A percentile compares a stretch with the other conserved stretches of the same genome.
Evolutionary conservation across 2,329 filamentous ascomycete genomes (phyloP).

Genomic region (Ophiocordyceps camponoti-rufipedis): DNA sequence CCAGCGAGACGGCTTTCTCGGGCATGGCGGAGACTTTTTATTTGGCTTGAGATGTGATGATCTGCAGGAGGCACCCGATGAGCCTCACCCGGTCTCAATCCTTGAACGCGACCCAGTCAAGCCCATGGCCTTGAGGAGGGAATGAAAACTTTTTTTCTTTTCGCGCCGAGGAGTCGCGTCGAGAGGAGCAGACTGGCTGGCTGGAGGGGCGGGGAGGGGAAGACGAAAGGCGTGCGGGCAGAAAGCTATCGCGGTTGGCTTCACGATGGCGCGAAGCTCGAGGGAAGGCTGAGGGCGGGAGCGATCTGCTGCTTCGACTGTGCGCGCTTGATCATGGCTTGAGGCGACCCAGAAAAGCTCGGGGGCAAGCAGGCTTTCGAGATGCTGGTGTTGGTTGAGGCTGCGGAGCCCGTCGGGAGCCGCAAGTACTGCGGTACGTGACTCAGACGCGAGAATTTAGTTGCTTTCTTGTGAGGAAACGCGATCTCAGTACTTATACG

Average conservation of each 20-base stretch:
- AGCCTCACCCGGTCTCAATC: slow-evolving; percentile 13
- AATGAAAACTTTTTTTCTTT: no score
- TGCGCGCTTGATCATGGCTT: neutral
- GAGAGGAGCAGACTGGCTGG: neutral
- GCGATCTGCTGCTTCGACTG: neutral
- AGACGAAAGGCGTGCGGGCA: no score
- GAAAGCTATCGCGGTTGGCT: no score
- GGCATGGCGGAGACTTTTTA: slow-evolving; percentile 11
- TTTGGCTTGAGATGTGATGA: neutral
- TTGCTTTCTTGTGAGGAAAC: neutral
- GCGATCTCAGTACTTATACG: no score
- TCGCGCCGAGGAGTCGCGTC: neutral
- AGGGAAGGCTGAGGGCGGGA: no score
- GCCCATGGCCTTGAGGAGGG: slow-evolving; percentile 13
- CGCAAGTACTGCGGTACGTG: neutral
- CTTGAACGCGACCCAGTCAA: slow-evolving; percentile 11
- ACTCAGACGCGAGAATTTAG: neutral
- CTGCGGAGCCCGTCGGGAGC: neutral
- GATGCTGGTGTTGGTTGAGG: neutral
- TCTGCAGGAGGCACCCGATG: slow-evolving; percentile 7
- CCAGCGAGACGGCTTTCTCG: slow-evolving; percentile 28
- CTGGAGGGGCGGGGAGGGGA: no score
- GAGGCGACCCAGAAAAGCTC: no score
- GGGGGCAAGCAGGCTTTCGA: no score
- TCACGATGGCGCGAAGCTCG: no score